A percentile compares a stretch with the other conserved stretches of the same genome.
Evolutionary conservation across 805 yeast genomes (phyloP).

Genomic region (Candida chauliodis): DNA sequence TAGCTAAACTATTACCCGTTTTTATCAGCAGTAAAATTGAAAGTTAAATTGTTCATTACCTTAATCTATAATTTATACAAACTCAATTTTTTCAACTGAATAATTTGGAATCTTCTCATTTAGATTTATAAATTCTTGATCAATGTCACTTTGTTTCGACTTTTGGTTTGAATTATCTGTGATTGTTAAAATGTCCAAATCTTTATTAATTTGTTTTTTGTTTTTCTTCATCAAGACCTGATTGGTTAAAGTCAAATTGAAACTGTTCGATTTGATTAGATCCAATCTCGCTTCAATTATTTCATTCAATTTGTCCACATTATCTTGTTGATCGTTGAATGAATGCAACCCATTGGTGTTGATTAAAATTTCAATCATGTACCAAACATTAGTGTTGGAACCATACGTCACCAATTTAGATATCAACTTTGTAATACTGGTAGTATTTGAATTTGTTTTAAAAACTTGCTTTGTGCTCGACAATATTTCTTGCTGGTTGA

Average conservation of each 20-base stretch:
- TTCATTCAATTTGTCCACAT: conserved; percentile 42
- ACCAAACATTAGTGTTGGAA: conserved; percentile 55
- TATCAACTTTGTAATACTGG: conserved; percentile 36
- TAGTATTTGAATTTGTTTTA: conserved; percentile 20
- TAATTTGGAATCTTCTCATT: conserved; percentile 2
- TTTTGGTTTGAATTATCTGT: neutral
- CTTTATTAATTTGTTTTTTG: conserved; percentile 5
- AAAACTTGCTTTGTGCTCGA: conserved; percentile 38
- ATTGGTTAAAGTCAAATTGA: conserved; percentile 44
- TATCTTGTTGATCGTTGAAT: conserved; percentile 56
- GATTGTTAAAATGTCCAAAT: neutral
- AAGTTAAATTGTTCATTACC: no score
- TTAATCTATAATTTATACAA: no score
- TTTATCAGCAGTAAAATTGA: no score
- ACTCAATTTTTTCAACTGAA: conserved; percentile 3
- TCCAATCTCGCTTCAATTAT: conserved; percentile 48
- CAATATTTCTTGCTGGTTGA: conserved; percentile 57
- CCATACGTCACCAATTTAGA: conserved; percentile 36
- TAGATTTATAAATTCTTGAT: conserved; percentile 1
- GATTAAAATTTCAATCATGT: conserved; percentile 58
- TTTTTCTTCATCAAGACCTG: conserved; percentile 34
- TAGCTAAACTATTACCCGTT: no score
- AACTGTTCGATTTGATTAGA: conserved; percentile 38
- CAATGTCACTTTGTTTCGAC: neutral
- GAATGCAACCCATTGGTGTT: conserved; percentile 62